Evolutionary conservation across 306 rosid species (phyloP), one percentile per base, ranked within the genome.

Genomic region (Medicago ruthenica): DNA sequence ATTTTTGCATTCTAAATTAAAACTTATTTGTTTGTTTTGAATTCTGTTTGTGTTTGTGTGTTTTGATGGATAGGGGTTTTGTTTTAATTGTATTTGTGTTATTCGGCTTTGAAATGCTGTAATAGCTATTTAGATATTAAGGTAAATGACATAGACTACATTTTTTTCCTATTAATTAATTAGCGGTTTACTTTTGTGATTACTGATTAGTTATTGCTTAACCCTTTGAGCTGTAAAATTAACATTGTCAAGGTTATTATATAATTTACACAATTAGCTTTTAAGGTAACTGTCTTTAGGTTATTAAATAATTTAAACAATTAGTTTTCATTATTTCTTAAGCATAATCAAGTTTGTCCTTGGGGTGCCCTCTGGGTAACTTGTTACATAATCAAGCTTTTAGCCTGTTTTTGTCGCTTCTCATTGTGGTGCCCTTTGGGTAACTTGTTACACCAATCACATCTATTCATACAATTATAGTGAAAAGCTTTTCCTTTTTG

Each of bases 21-120:
- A 65, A 39, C 8, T 65, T 65, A 17, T 65, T 65, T 65, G 31
- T 50, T 64, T 17, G 31, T 64, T 64, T 64, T 37, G 48, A 37
- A 9, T 37, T 65, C 14, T 39, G 70, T 37, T 16, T 64, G 9
- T 51, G 58, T 51, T 8, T 51, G 0, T 7, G 22, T 65, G 16
- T 63, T 63, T 36, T 63, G 21, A 8, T 37, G 69, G 6, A 36
- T 4, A 63, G 3, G 27, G 16, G 24, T 36, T 63, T 53, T 53
- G n/a, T 50, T 53, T 17, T 17, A 63, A 9, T 37, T 31, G 67
- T 36, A 61, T 61, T 27, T 61, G 67, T 61, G 13, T 59, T 59
- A 48, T 14, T n/a, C 3, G 36, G 40, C 39, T 24, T 59, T 24
- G 66, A 60, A 60, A 60, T 12, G 18, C 40, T 59, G 65, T 59